A percentile compares a stretch with the other conserved stretches of the same genome.
phyloP scores from a whole-genome alignment of 305 asterid species.

The Plantago lanceolata region DNA sequence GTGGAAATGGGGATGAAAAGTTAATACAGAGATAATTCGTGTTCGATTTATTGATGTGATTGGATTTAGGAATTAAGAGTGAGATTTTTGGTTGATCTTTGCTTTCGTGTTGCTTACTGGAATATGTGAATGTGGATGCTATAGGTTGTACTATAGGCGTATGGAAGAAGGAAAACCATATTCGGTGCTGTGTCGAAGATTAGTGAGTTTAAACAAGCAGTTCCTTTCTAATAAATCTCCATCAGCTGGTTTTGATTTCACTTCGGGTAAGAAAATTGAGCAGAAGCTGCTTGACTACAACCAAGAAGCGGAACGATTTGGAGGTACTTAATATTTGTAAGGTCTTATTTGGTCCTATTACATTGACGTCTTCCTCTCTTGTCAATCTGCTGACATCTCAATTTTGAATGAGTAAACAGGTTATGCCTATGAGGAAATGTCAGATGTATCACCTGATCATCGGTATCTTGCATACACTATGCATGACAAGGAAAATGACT shows the following conservation, averaged over 20 bases:
- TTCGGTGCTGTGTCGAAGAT: constrained; percentile 79
- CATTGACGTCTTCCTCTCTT: constrained; percentile 11
- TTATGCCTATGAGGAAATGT: constrained; percentile 81
- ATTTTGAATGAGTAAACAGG: constrained; percentile 36
- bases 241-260: constrained; percentile 88
- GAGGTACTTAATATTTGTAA: constrained; percentile 42
- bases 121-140: constrained; percentile 29
- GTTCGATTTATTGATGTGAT: neutral
- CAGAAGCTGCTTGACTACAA: constrained; percentile 88
- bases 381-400: constrained; percentile 2
- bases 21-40: no score
- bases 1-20: no score
- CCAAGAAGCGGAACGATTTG: constrained; percentile 89
- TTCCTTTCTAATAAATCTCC: constrained; percentile 80
- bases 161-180: constrained; percentile 93
- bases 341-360: neutral
- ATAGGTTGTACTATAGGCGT: constrained; percentile 88
- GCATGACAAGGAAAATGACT: constrained; percentile 84
- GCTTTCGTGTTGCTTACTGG: neutral
- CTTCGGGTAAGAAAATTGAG: constrained; percentile 84
- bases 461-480: constrained; percentile 91
- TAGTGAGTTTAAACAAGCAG: constrained; percentile 71
- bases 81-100: neutral
- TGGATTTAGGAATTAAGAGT: neutral
- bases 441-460: constrained; percentile 95